Base-by-base conservation (phyloP, 2,329 filamentous ascomycete species). In the Fusarium caatingaense region DNA sequence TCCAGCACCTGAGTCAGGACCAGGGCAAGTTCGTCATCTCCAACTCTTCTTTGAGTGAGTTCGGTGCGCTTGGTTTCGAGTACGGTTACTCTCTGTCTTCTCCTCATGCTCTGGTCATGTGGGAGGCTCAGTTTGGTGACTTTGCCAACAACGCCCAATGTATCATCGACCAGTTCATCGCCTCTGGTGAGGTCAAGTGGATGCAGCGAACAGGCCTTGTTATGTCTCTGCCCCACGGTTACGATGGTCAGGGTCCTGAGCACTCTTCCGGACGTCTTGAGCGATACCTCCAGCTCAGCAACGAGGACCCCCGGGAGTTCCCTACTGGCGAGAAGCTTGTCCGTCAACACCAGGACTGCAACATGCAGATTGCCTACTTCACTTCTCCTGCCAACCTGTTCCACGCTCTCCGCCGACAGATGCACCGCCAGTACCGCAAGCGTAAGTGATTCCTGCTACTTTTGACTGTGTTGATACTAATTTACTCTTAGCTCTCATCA, bases 131-230 rank as follows among this genome's bases (percentile, higher is more conserved):
- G 83, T 99, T 99, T 78, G 96, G 96, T 86, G 96, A 99, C 83
- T 99, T 99, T 77, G 96, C 96, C 87, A 99, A 99, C 88, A 99
- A 98, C 78, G 95, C 96, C 45, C 96, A 99, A 84, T 97, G 94
- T 81, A 97, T 99, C 82, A 97, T 99, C 78, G 96, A 99, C 81
- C 96, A 99, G 83, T 99, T 99, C 84, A 91, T 99, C 76, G 95
- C 96, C 53, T 98, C 96, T 68, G 96, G 96, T 79, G 96, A 99
- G 84, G 91, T 93, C 72, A 99, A 99, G 85, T 99, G 96, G 96
- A 92, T 98, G 83, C 96, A 99, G 86, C 92, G 96, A 82, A 97
- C 94, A 57, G 96, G 96, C 77, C 89, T 99, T 53, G 93, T 99
- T 75, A 92, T 98, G 88, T 98, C 94, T 68, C 88, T 99, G 60